phyloP scores from a whole-genome alignment of 106 monocot genomes.

The Chionographis japonica region DNA sequence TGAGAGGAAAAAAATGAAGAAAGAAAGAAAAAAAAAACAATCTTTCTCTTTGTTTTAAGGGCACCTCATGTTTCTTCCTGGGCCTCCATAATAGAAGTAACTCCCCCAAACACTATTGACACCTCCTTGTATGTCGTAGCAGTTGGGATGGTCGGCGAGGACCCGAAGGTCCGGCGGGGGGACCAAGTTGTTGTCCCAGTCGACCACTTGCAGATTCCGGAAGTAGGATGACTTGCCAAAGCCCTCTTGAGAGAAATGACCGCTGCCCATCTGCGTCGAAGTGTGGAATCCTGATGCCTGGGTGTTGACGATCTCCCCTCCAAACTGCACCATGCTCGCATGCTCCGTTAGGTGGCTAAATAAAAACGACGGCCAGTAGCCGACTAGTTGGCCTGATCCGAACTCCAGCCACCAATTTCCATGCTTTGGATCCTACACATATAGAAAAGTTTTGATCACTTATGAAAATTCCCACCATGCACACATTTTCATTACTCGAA shows the following conservation, averaged over 20 bases:
- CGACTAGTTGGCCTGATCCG: slow-evolving; percentile 62
- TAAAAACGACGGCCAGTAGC: slow-evolving; percentile 79
- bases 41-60: slow-evolving; percentile 15
- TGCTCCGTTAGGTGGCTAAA: slow-evolving; percentile 58
- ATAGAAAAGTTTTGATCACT: neutral
- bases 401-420: slow-evolving; percentile 98
- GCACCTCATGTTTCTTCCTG: slow-evolving; percentile 79
- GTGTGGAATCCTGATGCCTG: slow-evolving; percentile 62
- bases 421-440: slow-evolving; percentile 75
- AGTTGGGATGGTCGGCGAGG: slow-evolving; percentile 68
- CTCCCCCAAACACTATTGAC: slow-evolving; percentile 71
- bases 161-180: slow-evolving; percentile 47
- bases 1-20: too few species aligned
- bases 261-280: slow-evolving; percentile 89
- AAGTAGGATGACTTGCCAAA: slow-evolving; percentile 82
- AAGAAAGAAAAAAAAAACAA: neutral
- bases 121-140: slow-evolving; percentile 73
- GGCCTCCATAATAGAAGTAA: slow-evolving; percentile 96
- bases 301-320: slow-evolving; percentile 77
- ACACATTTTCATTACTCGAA: too few species aligned
- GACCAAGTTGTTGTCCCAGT: slow-evolving; percentile 83
- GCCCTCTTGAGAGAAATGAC: slow-evolving; percentile 71
- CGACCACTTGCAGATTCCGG: slow-evolving; percentile 80
- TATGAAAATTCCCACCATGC: too few species aligned
- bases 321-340: slow-evolving; percentile 77